Percentiles rank a stretch among this genome's conserved stretches.
phyloP scores from a whole-genome alignment of 2,329 filamentous ascomycete species.

The Didymella sp. region DNA sequence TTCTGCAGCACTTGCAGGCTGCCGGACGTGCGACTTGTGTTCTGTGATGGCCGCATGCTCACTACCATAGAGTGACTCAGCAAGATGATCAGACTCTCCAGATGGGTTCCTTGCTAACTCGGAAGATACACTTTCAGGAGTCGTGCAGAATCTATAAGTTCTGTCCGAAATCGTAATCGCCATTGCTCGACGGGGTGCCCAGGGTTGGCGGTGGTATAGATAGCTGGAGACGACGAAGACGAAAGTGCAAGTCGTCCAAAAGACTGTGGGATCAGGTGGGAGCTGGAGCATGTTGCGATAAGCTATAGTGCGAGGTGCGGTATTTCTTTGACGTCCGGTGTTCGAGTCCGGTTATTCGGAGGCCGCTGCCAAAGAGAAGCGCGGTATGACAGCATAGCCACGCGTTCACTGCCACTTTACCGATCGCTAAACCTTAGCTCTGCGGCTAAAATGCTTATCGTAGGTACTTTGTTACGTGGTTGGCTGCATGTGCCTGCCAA shows the following conservation, averaged over 20 bases:
- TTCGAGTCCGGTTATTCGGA: not conserved
- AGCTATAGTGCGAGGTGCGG: not conserved
- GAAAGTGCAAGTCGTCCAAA: not conserved
- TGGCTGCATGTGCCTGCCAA: not conserved
- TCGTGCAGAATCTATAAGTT: constrained; percentile 66
- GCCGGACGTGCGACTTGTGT: constrained; percentile 24
- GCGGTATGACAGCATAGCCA: constrained; percentile 18
- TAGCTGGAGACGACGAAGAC: not conserved
- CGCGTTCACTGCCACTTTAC: constrained; percentile 15
- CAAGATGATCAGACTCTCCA: constrained; percentile 61
- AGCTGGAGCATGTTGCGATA: not conserved
- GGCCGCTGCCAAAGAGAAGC: not conserved
- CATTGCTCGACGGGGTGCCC: constrained; percentile 18
- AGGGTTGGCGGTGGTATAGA: constrained; percentile 4
- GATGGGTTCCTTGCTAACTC: constrained; percentile 61
- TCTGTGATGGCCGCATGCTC: constrained; percentile 38
- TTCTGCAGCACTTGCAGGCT: constrained; percentile 46
- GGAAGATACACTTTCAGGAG: constrained; percentile 62
- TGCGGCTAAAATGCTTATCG: not conserved
- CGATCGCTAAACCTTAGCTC: not conserved
- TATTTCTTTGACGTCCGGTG: not conserved
- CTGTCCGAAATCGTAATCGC: constrained; percentile 24
- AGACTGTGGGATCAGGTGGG: not conserved
- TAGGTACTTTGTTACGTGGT: not conserved
- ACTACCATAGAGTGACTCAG: constrained; percentile 62